Percentiles rank a stretch among this genome's conserved stretches.
phyloP scores from a whole-genome alignment of 495 filamentous ascomycete species.

The Xylaria intraflava region DNA sequence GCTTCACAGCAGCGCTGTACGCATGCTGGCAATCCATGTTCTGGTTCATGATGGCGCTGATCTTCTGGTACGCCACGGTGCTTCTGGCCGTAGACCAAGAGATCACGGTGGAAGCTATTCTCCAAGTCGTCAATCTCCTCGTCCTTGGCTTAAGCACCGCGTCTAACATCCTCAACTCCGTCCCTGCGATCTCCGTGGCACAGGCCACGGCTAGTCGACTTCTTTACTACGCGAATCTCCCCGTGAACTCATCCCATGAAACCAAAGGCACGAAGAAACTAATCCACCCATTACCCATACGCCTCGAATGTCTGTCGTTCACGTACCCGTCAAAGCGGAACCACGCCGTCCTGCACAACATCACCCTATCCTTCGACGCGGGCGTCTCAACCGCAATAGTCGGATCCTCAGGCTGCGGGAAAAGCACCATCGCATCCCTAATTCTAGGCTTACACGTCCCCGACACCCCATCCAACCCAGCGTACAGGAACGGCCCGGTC shows the following conservation, averaged over 20 bases:
- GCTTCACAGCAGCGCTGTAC: slow-evolving; percentile 64
- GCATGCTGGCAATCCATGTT: slow-evolving; percentile 66
- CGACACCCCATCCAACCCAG: slow-evolving; percentile 1
- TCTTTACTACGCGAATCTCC: slow-evolving; percentile 58
- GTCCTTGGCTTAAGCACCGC: slow-evolving; percentile 73
- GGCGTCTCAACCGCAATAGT: slow-evolving; percentile 69
- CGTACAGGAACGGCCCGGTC: not conserved
- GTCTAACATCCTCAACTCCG: slow-evolving; percentile 58
- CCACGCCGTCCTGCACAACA: slow-evolving; percentile 47
- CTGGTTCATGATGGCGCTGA: slow-evolving; percentile 68
- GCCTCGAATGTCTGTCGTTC: slow-evolving; percentile 55
- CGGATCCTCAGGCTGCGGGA: slow-evolving; percentile 78
- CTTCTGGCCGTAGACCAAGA: slow-evolving; percentile 46
- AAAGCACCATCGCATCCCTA: slow-evolving; percentile 76
- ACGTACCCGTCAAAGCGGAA: slow-evolving; percentile 57
- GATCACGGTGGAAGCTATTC: slow-evolving; percentile 47
- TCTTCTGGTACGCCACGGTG: slow-evolving; percentile 76
- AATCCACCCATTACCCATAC: slow-evolving; percentile 51
- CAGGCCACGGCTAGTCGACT: slow-evolving; percentile 66
- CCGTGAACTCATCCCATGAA: slow-evolving; percentile 58
- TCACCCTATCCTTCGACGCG: slow-evolving; percentile 54
- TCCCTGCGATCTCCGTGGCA: slow-evolving; percentile 74
- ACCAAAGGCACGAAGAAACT: slow-evolving; percentile 38
- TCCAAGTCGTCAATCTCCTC: slow-evolving; percentile 75
- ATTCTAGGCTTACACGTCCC: slow-evolving; percentile 46